Conservation (phyloP, 305 asterid species). For the Fraxinus ornus region DNA sequence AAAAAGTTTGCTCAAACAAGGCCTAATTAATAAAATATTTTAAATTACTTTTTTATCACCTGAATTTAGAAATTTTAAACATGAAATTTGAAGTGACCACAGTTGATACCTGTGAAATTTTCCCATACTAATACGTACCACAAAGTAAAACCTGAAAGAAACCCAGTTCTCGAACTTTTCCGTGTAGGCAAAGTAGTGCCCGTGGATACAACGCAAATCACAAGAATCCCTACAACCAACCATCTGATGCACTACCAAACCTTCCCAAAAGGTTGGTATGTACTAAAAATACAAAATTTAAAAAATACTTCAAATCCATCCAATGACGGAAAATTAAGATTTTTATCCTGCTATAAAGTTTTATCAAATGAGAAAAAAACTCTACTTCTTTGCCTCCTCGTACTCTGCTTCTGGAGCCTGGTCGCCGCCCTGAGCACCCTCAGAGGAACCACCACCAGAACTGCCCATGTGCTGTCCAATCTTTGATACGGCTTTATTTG, state of each 20-base stretch:
- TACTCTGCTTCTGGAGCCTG: conserved; percentile 28
- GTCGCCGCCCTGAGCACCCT: conserved; percentile 9
- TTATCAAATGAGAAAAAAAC: neutral
- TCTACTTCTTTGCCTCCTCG: conserved; percentile 26
- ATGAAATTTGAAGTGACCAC: too few species aligned
- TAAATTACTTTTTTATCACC: too few species aligned
- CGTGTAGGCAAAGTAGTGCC: neutral
- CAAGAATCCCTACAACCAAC: neutral
- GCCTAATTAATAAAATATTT: too few species aligned
- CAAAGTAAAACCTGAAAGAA: neutral
- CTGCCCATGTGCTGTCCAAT: conserved; percentile 27
- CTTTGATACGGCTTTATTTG: conserved; percentile 25
- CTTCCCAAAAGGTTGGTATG: neutral
- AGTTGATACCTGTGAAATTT: too few species aligned
- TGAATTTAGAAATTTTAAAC: too few species aligned
- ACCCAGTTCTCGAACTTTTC: neutral
- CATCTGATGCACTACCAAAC: neutral
- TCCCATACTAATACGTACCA: neutral
- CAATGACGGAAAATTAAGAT: neutral
- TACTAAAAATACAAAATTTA: neutral
- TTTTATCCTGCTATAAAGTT: neutral
- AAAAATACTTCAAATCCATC: neutral
- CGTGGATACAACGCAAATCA: neutral
- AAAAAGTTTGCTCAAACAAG: too few species aligned
- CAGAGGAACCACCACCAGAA: conserved; percentile 16